Conservation (phyloP, 2,329 filamentous ascomycete species). For the Colletotrichum tofieldiae region DNA sequence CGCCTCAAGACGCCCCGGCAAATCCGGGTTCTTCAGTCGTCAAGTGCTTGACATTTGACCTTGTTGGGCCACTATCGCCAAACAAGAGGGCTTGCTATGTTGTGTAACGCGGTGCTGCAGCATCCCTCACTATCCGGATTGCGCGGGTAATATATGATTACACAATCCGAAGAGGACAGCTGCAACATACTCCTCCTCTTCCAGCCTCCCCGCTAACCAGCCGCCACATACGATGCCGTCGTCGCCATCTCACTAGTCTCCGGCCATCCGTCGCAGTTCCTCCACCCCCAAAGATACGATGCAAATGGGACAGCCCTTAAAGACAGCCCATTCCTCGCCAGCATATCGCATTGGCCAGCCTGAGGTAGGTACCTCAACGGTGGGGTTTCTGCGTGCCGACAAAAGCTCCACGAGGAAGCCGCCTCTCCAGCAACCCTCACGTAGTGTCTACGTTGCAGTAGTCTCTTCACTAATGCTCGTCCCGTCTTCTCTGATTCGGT, state of each 20-base stretch:
- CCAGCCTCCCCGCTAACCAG: conserved; percentile 28
- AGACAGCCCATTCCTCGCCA: neutral
- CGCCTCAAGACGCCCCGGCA: neutral
- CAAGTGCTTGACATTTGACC: conserved; percentile 15
- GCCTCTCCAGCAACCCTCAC: conserved; percentile 17
- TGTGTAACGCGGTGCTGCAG: neutral
- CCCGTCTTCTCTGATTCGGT: conserved; percentile 8
- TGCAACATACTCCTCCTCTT: conserved; percentile 13
- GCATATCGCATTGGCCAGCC: conserved; percentile 25
- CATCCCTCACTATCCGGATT: conserved; percentile 1
- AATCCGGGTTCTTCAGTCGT: neutral
- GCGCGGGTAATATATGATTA: neutral
- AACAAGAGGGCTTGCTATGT: neutral
- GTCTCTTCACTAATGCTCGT: conserved; percentile 8
- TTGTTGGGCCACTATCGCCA: neutral
- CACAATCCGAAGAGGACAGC: neutral
- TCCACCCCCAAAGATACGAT: conserved; percentile 1
- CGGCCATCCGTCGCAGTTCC: conserved; percentile 32
- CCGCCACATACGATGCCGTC: conserved; percentile 19
- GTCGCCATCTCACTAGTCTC: conserved; percentile 21
- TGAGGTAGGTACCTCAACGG: neutral
- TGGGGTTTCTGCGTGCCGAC: conserved; percentile 18
- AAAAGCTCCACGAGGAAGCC: conserved; percentile 11
- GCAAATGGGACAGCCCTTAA: neutral
- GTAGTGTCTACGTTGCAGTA: conserved; percentile 12